These are phyloP conservation scores for Polysphondylium violaceum DNA, from an alignment of 78 protist genomes.

Conservation along the genomic window DNA sequence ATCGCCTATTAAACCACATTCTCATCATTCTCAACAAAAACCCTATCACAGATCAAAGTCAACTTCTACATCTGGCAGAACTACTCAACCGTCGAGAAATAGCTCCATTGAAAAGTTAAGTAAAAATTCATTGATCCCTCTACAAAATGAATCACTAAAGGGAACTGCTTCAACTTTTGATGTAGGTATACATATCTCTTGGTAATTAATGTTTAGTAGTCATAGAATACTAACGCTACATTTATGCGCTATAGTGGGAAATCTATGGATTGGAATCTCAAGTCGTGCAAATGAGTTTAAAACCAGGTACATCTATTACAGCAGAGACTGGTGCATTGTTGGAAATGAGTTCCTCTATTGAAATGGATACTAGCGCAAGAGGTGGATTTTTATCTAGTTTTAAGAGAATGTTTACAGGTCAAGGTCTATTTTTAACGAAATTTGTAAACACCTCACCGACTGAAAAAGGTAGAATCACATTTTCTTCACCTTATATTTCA, in stretches of 20 bases:
- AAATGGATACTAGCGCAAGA: slow-evolving; percentile 71
- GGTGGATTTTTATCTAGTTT: slow-evolving; percentile 72
- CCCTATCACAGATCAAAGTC: background rate
- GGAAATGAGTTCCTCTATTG: slow-evolving; percentile 49
- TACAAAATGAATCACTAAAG: slow-evolving; percentile 30
- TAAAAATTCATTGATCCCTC: background rate
- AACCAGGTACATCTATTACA: slow-evolving; percentile 66
- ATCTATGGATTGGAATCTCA: slow-evolving; percentile 69
- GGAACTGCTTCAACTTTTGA: slow-evolving; percentile 40
- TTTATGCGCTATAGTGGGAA: slow-evolving; percentile 67
- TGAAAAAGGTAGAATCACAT: slow-evolving; percentile 56
- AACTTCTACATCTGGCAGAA: too few species aligned
- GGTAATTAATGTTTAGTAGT: background rate
- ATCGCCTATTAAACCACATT: background rate
- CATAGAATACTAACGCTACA: background rate
- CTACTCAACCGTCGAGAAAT: background rate
- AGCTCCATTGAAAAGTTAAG: background rate
- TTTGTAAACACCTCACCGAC: slow-evolving; percentile 34
- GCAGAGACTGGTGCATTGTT: slow-evolving; percentile 72
- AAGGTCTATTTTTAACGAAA: slow-evolving; percentile 72
- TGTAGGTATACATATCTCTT: slow-evolving; percentile 5
- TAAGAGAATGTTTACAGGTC: slow-evolving; percentile 79
- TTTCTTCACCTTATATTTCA: slow-evolving; percentile 70
- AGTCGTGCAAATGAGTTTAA: slow-evolving; percentile 55
- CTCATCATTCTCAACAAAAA: background rate